phyloP scores from a whole-genome alignment of 208 protist genomes.

The Crithidia acanthocephali region DNA sequence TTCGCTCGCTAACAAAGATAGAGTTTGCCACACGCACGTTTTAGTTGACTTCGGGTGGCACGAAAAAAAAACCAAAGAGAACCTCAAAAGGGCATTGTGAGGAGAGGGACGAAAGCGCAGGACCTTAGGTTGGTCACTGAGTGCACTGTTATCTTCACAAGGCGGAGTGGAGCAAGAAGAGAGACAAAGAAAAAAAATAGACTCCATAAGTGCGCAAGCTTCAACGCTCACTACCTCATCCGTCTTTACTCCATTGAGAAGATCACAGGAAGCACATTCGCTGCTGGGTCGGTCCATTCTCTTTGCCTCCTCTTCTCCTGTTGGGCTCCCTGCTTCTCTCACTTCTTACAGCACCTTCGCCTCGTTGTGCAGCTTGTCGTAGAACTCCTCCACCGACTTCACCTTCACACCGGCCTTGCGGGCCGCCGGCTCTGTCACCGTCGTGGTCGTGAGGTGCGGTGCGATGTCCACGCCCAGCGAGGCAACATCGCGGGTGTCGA shows the following conservation, averaged over 20 bases:
- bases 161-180: too few species aligned
- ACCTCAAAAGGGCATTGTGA: too few species aligned
- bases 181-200: background rate
- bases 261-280: background rate
- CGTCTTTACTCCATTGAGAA: too few species aligned
- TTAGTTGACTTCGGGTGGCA: background rate
- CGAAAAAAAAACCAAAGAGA: background rate
- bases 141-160: too few species aligned
- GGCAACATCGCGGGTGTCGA: constrained; percentile 78
- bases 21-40: background rate
- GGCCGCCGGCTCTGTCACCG: constrained; percentile 79
- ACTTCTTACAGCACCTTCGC: constrained; percentile 82
- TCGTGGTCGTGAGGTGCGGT: constrained; percentile 61
- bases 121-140: too few species aligned
- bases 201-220: background rate
- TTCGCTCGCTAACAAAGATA: background rate
- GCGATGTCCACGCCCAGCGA: constrained; percentile 89
- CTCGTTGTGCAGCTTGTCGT: constrained; percentile 93
- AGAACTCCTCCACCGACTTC: constrained; percentile 90
- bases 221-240: too few species aligned
- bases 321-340: too few species aligned
- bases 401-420: constrained; percentile 93
- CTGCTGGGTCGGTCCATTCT: background rate
- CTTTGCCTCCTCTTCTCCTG: too few species aligned
- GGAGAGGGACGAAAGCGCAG: too few species aligned